phyloP scores from a whole-genome alignment of 768 basidiomycete species.

The Mycena haematopus region DNA sequence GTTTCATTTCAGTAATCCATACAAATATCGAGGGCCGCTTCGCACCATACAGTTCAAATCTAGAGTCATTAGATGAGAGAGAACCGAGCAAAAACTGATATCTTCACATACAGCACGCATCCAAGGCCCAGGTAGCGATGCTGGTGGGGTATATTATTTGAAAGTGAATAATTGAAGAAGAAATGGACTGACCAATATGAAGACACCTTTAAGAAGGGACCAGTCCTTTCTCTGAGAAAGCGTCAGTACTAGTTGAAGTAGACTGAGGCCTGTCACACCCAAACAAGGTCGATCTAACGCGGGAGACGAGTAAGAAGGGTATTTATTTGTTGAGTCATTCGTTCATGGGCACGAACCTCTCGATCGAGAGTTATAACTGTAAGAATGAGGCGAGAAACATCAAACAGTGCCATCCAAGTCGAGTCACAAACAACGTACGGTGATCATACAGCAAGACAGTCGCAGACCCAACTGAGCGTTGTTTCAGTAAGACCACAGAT shows the following conservation, averaged over 20 bases:
- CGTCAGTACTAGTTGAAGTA: slow-evolving; percentile 1
- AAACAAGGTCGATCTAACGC: slow-evolving; percentile 12
- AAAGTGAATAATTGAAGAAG: not conserved
- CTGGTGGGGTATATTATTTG: slow-evolving; percentile 11
- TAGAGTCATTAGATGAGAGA: slow-evolving; percentile 1
- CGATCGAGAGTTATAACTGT: slow-evolving; percentile 21
- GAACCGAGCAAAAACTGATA: not conserved
- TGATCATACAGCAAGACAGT: slow-evolving; percentile 11
- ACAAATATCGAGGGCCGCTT: not conserved
- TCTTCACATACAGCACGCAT: slow-evolving; percentile 34
- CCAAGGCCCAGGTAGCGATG: slow-evolving; percentile 38
- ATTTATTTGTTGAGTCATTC: not conserved
- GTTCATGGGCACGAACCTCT: slow-evolving; percentile 5
- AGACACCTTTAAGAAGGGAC: slow-evolving; percentile 38
- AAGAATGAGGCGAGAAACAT: not conserved
- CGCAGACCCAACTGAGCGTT: slow-evolving; percentile 5
- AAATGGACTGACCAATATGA: slow-evolving; percentile 35
- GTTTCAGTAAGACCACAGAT: not conserved
- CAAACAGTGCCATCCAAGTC: not conserved
- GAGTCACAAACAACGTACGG: slow-evolving; percentile 5
- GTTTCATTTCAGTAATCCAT: not conserved
- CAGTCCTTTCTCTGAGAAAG: slow-evolving; percentile 33
- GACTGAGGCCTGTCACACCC: not conserved
- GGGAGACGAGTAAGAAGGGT: not conserved
- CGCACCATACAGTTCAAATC: slow-evolving; percentile 18